Evolutionary conservation across 352 stramenopile genomes (phyloP).

Genomic region (Pythium periplocum): DNA sequence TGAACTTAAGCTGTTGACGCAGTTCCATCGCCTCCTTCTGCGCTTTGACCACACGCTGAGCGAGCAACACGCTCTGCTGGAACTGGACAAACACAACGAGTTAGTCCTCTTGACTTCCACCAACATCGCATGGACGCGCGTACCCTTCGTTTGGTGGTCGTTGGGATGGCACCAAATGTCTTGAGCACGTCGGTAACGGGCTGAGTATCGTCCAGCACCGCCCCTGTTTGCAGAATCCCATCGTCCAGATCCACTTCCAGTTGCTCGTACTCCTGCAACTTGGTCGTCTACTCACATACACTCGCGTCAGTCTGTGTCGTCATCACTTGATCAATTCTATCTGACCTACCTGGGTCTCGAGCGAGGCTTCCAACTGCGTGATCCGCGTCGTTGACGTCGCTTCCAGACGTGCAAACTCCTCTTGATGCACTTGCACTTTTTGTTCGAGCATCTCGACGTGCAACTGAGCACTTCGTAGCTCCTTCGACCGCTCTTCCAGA

Average conservation of each 20-base stretch:
- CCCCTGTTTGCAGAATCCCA: conserved; percentile 57
- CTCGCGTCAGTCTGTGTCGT: neutral
- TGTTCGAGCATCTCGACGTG: conserved; percentile 68
- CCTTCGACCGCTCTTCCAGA: conserved; percentile 45
- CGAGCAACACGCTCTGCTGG: conserved; percentile 64
- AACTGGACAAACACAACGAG: conserved; percentile 33
- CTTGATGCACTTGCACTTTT: conserved; percentile 67
- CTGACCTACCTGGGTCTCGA: conserved; percentile 44
- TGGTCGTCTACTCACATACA: conserved; percentile 28
- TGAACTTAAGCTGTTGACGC: conserved; percentile 30
- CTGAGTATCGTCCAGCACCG: conserved; percentile 13
- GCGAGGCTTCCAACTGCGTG: conserved; percentile 39
- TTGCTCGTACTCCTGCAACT: conserved; percentile 66
- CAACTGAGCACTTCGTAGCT: conserved; percentile 25
- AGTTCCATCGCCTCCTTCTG: conserved; percentile 46
- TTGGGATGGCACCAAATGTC: conserved; percentile 65
- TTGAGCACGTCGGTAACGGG: conserved; percentile 39
- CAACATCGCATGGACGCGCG: neutral
- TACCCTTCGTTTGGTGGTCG: conserved; percentile 60
- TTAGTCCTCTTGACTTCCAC: neutral
- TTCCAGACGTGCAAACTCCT: conserved; percentile 68
- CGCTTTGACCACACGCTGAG: conserved; percentile 62
- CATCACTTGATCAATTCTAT: neutral
- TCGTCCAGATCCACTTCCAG: conserved; percentile 71
- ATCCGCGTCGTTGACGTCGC: conserved; percentile 57